Evolutionary conservation across 768 basidiomycete genomes (phyloP), one percentile per base, ranked within the genome.

Genomic region (Serendipita sp.): DNA sequence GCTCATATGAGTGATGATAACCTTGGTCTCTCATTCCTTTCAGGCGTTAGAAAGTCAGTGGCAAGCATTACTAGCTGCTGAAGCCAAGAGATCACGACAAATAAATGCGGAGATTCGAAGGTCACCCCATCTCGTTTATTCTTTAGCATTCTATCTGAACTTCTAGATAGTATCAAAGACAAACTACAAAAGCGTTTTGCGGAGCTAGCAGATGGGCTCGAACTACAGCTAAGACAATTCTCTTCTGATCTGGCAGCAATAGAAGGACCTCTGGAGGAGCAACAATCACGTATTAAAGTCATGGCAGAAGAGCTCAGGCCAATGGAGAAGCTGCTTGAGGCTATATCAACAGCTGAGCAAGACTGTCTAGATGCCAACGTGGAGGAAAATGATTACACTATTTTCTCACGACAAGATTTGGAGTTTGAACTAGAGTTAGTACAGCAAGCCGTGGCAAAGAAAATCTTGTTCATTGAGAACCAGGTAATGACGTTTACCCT

Each of bases 401-500:
- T 95, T 2, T 88, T 94, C 70, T 90, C 89, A 3, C 84, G 79
- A 67, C 88, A 91, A 73, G 94, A 97, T 73, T 79, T 96, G 46
- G 85, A 86, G 65, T 96, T 93, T 68, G 94, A 98, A 74, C 78
- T 93, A 0, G 86, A 86, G 72, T 78, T 93, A 11, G 80, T 95
- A 23, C 81, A 85, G 48, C 86, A 88, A 69, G 87, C 85, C 44
- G 81, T 96, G 18, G 80, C 80, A 23, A 91, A 91, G 79, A 91
- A 96, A 78, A 83, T 94, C n/a, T 83, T 87, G 0, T 98, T 98
- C 73, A 88, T 96, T 64, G 93, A 97, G 69, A 98, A 98, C 73
- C 95, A 97, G 80, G 94, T 86, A 48, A 41, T 62, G 79, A 65
- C 16, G 16, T 48, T 11, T 3, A 58, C 44, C 3, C 44, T 58